These are phyloP conservation scores for Phaeophleospora eucalypticola DNA, from an alignment of 2,329 filamentous ascomycete genomes.

Conservation along the genomic window DNA sequence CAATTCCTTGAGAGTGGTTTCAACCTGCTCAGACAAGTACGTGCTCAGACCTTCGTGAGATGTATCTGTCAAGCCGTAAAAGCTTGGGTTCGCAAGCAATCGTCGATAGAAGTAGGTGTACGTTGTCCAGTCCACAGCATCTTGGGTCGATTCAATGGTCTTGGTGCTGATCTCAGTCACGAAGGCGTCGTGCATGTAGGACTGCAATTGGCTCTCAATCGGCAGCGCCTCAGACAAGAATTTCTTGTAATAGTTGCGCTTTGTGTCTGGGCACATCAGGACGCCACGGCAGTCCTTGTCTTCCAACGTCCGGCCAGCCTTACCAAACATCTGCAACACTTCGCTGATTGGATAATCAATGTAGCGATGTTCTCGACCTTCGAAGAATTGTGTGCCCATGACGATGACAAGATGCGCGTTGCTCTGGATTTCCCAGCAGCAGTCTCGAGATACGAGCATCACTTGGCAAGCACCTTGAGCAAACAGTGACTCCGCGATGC, in stretches of 20 bases:
- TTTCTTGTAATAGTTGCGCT: conserved; percentile 98
- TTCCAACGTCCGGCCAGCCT: conserved; percentile 72
- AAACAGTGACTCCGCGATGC: conserved; percentile 90
- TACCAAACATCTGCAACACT: conserved; percentile 96
- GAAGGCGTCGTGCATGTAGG: conserved; percentile 90
- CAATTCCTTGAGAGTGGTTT: conserved; percentile 85
- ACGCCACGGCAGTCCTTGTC: conserved; percentile 84
- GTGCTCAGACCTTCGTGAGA: conserved; percentile 91
- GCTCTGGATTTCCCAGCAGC: conserved; percentile 90
- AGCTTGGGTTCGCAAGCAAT: conserved; percentile 90
- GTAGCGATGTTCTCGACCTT: conserved; percentile 93
- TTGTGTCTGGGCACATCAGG: conserved; percentile 92
- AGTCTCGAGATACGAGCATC: conserved; percentile 75
- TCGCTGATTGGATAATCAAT: conserved; percentile 94
- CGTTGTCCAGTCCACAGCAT: conserved; percentile 96
- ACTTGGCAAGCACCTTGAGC: conserved; percentile 86
- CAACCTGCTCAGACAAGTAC: conserved; percentile 90
- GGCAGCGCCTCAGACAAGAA: conserved; percentile 94
- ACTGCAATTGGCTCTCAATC: conserved; percentile 88
- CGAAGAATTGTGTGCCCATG: conserved; percentile 97
- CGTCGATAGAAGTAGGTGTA: conserved; percentile 98
- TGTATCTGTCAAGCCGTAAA: conserved; percentile 83
- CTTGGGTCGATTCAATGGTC: conserved; percentile 91
- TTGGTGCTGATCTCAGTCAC: conserved; percentile 96
- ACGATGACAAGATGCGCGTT: conserved; percentile 88